Conservation (phyloP, 148 eudicot species). For the Polygonum maritimum region DNA sequence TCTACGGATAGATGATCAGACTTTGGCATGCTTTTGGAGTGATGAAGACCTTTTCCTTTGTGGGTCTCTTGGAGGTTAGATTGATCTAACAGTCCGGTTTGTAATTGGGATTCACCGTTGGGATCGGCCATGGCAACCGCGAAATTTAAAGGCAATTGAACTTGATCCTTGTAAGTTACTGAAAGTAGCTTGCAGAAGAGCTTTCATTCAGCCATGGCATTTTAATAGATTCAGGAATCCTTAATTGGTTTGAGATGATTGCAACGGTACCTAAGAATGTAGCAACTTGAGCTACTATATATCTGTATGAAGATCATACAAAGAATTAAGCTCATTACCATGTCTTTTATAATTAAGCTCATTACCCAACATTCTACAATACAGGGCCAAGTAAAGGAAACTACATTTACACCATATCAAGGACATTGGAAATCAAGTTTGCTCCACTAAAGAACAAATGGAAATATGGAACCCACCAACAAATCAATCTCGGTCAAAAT, state of each 20-base stretch:
- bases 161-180: not conserved
- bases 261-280: no score
- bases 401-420: not conserved
- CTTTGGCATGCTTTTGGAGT: conserved; percentile 55
- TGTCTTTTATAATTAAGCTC: no score
- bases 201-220: no score
- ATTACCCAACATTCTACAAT: not conserved
- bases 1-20: conserved; percentile 29
- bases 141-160: not conserved
- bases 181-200: no score
- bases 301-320: not conserved
- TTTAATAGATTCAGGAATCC: not conserved
- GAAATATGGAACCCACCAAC: not conserved
- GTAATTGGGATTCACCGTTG: conserved; percentile 8
- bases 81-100: conserved; percentile 18
- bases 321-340: no score
- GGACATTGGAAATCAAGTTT: not conserved
- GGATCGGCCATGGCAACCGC: not conserved
- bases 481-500: not conserved
- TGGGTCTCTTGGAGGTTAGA: conserved; percentile 15
- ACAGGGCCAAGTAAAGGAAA: not conserved
- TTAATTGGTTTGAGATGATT: not conserved
- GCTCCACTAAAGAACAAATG: not conserved
- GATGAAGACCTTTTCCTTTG: conserved; percentile 41
- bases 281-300: not conserved